These are phyloP conservation scores for Syzygium aqueum DNA, from an alignment of 345 rosid genomes.

Conservation along the genomic window DNA sequence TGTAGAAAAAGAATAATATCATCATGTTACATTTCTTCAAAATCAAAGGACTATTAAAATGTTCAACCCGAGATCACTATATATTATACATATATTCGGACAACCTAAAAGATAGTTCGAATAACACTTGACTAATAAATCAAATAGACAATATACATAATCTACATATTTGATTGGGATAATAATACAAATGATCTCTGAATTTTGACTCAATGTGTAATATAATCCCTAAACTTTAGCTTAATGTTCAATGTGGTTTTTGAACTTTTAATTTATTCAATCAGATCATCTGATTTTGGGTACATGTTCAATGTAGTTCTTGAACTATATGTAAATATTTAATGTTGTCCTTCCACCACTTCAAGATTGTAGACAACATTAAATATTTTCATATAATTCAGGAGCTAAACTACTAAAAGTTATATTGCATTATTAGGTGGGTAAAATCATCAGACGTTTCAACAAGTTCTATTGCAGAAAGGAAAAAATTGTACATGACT, in stretches of 20 bases:
- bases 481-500: not conserved
- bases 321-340: no score
- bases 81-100: not conserved
- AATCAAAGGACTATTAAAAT: not conserved
- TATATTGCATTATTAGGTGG: not conserved
- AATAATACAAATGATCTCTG: no score
- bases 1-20: not conserved
- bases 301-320: no score
- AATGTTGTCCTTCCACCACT: no score
- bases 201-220: no score
- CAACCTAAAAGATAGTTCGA: not conserved
- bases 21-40: not conserved
- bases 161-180: not conserved
- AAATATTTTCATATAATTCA: no score
- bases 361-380: no score
- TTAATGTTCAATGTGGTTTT: no score
- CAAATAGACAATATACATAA: not conserved
- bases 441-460: not conserved
- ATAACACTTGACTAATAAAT: not conserved
- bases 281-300: no score
- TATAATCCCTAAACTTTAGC: no score
- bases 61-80: not conserved
- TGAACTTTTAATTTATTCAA: no score
- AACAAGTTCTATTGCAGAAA: not conserved
- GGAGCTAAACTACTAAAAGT: no score